Base-by-base conservation (phyloP, 148 eudicot species). In the Rhododendron molle region DNA sequence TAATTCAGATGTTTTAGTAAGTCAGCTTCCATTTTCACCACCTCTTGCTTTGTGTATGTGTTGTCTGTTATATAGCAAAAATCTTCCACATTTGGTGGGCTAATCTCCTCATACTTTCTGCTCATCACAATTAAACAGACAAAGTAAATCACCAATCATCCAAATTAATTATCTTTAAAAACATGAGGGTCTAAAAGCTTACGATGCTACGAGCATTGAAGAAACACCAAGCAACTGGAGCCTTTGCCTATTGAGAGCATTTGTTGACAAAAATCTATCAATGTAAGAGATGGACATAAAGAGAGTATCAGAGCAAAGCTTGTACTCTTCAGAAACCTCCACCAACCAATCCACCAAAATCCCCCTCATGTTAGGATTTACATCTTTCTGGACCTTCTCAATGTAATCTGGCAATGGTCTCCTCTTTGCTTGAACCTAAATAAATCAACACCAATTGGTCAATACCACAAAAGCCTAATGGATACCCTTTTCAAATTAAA, bases 171-270 rank as follows among this genome's bases (percentile, higher is more conserved):
- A 32, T 23, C 62, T 34, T 11, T 13, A 47, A 44, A 16, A 76
- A 23, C 4, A 30, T 0, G 50, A 38, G 58, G 81, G 81, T 49
- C 5, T 38, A 81, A 71, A 85, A 13, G 86, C 99, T 89, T 95
- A 96, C 99, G 99, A 91, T 82, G 99, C 99, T 85, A 97, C 90
- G 15, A 97, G 98, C 98, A 97, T 95, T 23, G 98, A 91, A 7
- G 99, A 90, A 85, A 97, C 95, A 81, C 99, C 99, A 8, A 97
- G 93, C 85, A 97, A 94, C 90, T 97, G 99, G 69, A 97, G 98
- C 49, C 74, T 88, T 83, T 93, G 94, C 80, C 97, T 88, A 65
- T 84, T 90, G 58, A 97, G 85, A n/a, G 86, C 90, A 85, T 93
- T 94, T 36, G 36, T 38, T 0, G 99, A 97, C 69, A 97, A 82